Evolutionary conservation across 768 basidiomycete genomes (phyloP).

Genomic region (Tulasnella sp.): DNA sequence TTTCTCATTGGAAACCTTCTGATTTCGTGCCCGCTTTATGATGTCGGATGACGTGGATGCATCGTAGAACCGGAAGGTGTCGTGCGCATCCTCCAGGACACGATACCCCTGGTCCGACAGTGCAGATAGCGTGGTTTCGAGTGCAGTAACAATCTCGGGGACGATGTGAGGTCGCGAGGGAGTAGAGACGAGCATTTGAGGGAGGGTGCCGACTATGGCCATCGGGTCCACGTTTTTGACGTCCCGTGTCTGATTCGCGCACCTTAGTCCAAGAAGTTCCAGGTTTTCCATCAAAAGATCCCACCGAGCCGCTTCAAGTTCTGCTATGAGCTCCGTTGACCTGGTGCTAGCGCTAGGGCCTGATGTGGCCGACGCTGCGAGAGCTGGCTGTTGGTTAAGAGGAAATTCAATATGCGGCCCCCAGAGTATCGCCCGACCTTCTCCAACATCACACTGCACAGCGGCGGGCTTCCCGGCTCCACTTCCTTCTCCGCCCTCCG

Average conservation of each 20-base stretch:
- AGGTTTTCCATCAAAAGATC: conserved; percentile 32
- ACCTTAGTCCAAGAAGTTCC: conserved; percentile 30
- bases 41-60: conserved; percentile 28
- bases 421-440: conserved; percentile 47
- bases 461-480: conserved; percentile 27
- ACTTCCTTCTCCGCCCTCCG: conserved; percentile 20
- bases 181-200: conserved; percentile 47
- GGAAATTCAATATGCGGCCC: conserved; percentile 50
- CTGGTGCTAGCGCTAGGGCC: neutral
- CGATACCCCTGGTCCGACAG: neutral
- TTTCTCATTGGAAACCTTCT: conserved; percentile 6
- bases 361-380: conserved; percentile 23
- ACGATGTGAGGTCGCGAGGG: conserved; percentile 36
- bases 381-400: conserved; percentile 31
- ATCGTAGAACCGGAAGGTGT: conserved; percentile 55
- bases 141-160: conserved; percentile 30
- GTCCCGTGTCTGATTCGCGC: conserved; percentile 28
- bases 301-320: conserved; percentile 27
- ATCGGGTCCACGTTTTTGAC: conserved; percentile 24
- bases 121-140: neutral
- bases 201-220: conserved; percentile 34
- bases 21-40: conserved; percentile 23
- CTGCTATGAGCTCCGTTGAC: conserved; percentile 1
- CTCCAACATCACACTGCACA: conserved; percentile 32
- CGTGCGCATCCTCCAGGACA: conserved; percentile 52